Evolutionary conservation across 2,329 filamentous ascomycete genomes (phyloP).

Genomic region (Peltaster fructicola): DNA sequence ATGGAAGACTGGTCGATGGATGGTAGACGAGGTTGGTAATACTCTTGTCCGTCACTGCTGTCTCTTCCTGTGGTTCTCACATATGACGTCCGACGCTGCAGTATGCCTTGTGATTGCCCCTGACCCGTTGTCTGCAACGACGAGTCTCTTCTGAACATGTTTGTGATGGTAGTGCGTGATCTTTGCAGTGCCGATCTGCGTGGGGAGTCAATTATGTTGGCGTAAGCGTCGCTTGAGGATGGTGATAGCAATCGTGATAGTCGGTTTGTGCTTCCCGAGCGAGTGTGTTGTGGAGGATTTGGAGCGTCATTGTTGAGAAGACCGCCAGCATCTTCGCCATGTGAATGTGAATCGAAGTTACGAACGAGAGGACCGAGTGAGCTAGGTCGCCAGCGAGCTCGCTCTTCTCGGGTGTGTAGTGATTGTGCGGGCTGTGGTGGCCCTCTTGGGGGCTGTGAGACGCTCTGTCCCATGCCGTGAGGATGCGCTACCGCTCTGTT

Average conservation of each 20-base stretch:
- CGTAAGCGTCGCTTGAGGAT: slow-evolving; percentile 3
- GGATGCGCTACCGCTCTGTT: too few species aligned
- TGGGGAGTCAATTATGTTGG: too few species aligned
- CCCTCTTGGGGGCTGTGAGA: slow-evolving; percentile 13
- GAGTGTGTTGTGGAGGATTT: slow-evolving; percentile 4
- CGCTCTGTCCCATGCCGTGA: slow-evolving; percentile 16
- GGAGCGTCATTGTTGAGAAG: slow-evolving; percentile 1
- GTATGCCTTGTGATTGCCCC: slow-evolving; percentile 5
- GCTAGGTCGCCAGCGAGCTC: too few species aligned
- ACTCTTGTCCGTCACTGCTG: slow-evolving; percentile 8
- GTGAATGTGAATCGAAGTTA: too few species aligned
- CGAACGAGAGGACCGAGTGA: too few species aligned
- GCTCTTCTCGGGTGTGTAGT: too few species aligned
- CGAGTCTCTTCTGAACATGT: slow-evolving; percentile 4
- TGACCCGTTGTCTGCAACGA: slow-evolving; percentile 1
- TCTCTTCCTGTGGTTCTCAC: slow-evolving; percentile 8
- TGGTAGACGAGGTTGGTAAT: slow-evolving; percentile 15
- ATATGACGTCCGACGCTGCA: slow-evolving; percentile 13
- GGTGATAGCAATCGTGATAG: slow-evolving; percentile 16
- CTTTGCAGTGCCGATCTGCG: slow-evolving; percentile 4
- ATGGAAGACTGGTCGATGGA: slow-evolving; percentile 16
- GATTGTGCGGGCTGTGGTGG: too few species aligned
- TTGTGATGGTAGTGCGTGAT: slow-evolving; percentile 4
- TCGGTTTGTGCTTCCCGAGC: slow-evolving; percentile 9
- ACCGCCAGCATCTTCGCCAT: slow-evolving; percentile 2